phyloP scores from a whole-genome alignment of 805 yeast species.

The Candida patagonica region DNA sequence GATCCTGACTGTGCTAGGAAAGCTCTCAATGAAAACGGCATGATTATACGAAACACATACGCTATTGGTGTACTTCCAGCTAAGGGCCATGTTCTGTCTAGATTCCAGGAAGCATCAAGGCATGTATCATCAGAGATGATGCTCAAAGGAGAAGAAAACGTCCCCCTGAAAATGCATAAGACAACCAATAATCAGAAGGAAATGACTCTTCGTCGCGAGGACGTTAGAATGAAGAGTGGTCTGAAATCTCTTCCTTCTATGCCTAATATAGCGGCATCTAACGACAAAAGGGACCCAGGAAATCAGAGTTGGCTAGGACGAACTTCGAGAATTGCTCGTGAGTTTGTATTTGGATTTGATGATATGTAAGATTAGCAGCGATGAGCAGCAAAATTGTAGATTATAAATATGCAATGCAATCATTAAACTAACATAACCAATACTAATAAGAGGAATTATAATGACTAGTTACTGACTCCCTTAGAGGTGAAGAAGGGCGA shows the following conservation, averaged over 20 bases:
- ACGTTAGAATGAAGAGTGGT: neutral
- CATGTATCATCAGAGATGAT: constrained; percentile 49
- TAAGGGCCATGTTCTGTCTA: neutral
- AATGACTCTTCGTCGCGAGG: neutral
- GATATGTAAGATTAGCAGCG: constrained; percentile 20
- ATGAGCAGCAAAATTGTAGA: neutral
- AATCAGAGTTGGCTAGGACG: constrained; percentile 25
- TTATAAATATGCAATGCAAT: neutral
- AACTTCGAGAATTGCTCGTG: constrained; percentile 30
- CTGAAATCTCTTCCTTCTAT: neutral
- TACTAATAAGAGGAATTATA: neutral
- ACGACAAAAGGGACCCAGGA: constrained; percentile 39
- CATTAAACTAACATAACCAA: too few species aligned
- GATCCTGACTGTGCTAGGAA: constrained; percentile 66
- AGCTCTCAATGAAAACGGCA: constrained; percentile 79
- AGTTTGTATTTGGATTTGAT: constrained; percentile 50
- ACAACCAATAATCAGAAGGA: neutral
- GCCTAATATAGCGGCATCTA: neutral
- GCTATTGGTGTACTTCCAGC: constrained; percentile 1
- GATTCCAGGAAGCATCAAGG: constrained; percentile 1
- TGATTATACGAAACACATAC: constrained; percentile 32
- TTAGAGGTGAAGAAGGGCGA: neutral
- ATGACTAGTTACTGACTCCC: neutral
- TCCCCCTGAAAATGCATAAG: neutral
- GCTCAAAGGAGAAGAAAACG: constrained; percentile 16